A percentile compares a stretch with the other conserved stretches of the same genome.
Conservation (phyloP, 73 alveolate species). For the Paramecium primaurelia region DNA sequence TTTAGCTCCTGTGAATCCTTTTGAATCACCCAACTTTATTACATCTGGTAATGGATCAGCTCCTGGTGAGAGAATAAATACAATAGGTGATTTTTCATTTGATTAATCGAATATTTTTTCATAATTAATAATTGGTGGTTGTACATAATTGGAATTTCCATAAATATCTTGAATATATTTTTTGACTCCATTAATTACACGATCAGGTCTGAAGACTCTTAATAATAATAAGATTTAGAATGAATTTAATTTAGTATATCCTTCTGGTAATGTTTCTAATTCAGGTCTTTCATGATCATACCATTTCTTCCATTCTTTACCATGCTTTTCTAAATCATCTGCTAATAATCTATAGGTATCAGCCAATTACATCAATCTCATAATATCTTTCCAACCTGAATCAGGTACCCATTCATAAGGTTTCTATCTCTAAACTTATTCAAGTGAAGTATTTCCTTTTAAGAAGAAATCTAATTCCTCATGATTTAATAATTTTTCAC, state of each 20-base stretch:
- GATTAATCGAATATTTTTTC: slow-evolving; percentile 97
- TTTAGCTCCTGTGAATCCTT: slow-evolving; percentile 79
- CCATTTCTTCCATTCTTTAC: slow-evolving; percentile 97
- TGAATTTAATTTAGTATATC: slow-evolving; percentile 79
- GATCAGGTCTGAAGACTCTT: slow-evolving; percentile 94
- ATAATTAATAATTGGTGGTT: slow-evolving; percentile 83
- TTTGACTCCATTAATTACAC: slow-evolving; percentile 86
- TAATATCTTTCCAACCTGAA: slow-evolving; percentile 98
- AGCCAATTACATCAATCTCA: slow-evolving; percentile 81
- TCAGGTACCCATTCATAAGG: slow-evolving; percentile 88
- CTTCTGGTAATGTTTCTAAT: slow-evolving; percentile 91
- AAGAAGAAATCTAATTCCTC: slow-evolving; percentile 98
- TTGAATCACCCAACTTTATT: background rate
- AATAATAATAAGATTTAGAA: slow-evolving; percentile 80
- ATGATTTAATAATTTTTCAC: slow-evolving; percentile 94
- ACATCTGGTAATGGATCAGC: slow-evolving; percentile 89
- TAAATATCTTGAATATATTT: slow-evolving; percentile 61
- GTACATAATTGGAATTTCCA: slow-evolving; percentile 76
- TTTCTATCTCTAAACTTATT: slow-evolving; percentile 78
- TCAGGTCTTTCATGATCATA: slow-evolving; percentile 99
- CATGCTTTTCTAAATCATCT: slow-evolving; percentile 81
- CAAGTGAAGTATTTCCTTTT: slow-evolving; percentile 98
- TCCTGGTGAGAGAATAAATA: slow-evolving; percentile 95
- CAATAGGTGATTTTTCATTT: slow-evolving; percentile 84
- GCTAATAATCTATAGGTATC: slow-evolving; percentile 80